These are phyloP conservation scores for Fusarium sp. DNA, from an alignment of 2,329 filamentous ascomycete species.

Conservation along the genomic window DNA sequence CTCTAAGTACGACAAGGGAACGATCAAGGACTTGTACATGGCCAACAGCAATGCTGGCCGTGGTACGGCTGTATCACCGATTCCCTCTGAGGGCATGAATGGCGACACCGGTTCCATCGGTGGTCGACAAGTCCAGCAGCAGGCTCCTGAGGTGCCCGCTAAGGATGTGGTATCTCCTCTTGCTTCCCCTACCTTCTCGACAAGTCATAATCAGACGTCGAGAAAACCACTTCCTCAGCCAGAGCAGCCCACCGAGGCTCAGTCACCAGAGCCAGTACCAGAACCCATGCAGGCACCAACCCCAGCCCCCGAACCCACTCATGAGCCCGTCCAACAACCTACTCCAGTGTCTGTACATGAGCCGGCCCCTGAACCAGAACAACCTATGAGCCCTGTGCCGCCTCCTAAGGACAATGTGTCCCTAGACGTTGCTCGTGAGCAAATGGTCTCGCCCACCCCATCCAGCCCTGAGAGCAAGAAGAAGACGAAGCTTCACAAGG, in stretches of 20 bases:
- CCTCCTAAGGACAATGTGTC: conserved; percentile 44
- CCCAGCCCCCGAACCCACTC: conserved; percentile 16
- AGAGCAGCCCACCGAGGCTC: conserved; percentile 6
- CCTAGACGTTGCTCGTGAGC: conserved; percentile 38
- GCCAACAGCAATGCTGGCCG: conserved; percentile 77
- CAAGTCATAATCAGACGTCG: conserved; percentile 23
- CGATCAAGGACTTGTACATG: conserved; percentile 87
- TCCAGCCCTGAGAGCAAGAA: conserved; percentile 57
- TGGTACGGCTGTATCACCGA: conserved; percentile 58
- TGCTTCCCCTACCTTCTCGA: conserved; percentile 43
- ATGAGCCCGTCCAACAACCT: conserved; percentile 16
- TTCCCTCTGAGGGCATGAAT: conserved; percentile 51
- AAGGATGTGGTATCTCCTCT: conserved; percentile 49
- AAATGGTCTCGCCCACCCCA: conserved; percentile 42
- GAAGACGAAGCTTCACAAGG: conserved; percentile 67
- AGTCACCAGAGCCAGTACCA: conserved; percentile 12
- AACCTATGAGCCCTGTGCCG: conserved; percentile 33
- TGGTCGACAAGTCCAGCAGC: conserved; percentile 39
- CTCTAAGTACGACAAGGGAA: conserved; percentile 90
- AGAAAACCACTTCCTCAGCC: conserved; percentile 38
- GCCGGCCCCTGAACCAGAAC: conserved; percentile 18
- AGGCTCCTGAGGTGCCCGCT: conserved; percentile 55
- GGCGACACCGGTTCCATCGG: conserved; percentile 28
- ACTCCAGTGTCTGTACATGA: conserved; percentile 15
- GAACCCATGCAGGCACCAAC: conserved; percentile 14